Conservation (phyloP, 108 stramenopile species). For the Skeletonema menzelii region DNA sequence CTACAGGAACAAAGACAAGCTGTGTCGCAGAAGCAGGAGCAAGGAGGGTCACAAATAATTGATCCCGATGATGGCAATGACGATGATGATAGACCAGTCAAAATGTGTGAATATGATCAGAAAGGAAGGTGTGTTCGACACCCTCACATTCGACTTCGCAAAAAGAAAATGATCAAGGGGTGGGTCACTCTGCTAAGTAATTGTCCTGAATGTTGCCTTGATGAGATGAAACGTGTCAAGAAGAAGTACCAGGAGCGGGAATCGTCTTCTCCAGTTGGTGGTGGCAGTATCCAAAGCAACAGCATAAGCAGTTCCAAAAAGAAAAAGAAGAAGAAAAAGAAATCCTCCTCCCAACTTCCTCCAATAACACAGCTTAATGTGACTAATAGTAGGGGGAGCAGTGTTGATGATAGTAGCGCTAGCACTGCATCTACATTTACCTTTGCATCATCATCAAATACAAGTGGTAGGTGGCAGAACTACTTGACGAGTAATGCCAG, state of each 20-base stretch:
- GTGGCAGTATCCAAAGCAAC: conserved; percentile 2
- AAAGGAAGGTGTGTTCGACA: conserved; percentile 37
- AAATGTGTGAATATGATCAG: conserved; percentile 26
- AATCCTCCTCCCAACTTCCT: background rate
- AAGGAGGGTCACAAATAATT: background rate
- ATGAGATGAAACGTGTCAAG: conserved; percentile 37
- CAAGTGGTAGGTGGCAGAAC: conserved; percentile 24
- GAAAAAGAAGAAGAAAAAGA: conserved; percentile 25
- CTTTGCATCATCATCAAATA: conserved; percentile 23
- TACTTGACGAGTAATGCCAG: conserved; percentile 2
- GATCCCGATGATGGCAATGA: conserved; percentile 7
- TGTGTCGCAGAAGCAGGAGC: background rate
- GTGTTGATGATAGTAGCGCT: conserved; percentile 19
- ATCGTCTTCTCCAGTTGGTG: background rate
- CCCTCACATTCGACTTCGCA: conserved; percentile 27
- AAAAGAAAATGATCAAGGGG: conserved; percentile 25
- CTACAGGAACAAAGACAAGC: background rate
- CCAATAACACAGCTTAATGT: conserved; percentile 25
- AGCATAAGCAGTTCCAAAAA: background rate
- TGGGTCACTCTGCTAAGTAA: conserved; percentile 28
- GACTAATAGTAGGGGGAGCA: background rate
- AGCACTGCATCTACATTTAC: conserved; percentile 43
- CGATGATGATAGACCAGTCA: conserved; percentile 14
- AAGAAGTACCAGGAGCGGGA: conserved; percentile 1
- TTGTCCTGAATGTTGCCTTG: conserved; percentile 46